phyloP scores from a whole-genome alignment of 768 basidiomycete genomes.

The Tubosaeta sp. region DNA sequence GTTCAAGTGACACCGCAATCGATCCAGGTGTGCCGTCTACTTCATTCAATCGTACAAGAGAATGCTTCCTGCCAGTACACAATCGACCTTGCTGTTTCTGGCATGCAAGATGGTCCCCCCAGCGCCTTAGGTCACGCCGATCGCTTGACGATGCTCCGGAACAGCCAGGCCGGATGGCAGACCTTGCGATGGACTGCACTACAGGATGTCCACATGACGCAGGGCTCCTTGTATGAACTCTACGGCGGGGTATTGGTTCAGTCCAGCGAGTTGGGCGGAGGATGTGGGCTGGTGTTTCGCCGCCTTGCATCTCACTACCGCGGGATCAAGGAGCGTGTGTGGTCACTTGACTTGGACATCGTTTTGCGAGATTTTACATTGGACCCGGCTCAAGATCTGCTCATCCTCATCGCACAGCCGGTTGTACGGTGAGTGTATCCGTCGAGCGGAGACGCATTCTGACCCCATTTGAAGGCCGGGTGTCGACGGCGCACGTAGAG shows the following conservation, averaged over 20 bases:
- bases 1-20: neutral
- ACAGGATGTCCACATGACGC: constrained; percentile 35
- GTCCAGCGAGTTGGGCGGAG: constrained; percentile 18
- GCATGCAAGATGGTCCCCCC: constrained; percentile 38
- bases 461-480: constrained; percentile 9
- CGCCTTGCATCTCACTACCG: constrained; percentile 48
- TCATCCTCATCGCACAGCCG: constrained; percentile 46
- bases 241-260: constrained; percentile 56
- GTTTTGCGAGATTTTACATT: constrained; percentile 54
- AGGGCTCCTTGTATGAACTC: constrained; percentile 51
- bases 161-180: constrained; percentile 39
- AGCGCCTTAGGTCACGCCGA: constrained; percentile 26
- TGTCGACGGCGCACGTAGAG: constrained; percentile 12
- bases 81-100: constrained; percentile 43
- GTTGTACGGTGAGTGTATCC: constrained; percentile 27
- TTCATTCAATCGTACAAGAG: constrained; percentile 25
- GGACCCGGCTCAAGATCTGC: constrained; percentile 64
- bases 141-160: constrained; percentile 37
- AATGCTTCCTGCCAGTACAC: constrained; percentile 37
- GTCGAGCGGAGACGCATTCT: neutral
- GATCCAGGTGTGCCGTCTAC: constrained; percentile 32
- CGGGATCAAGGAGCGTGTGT: constrained; percentile 42
- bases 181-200: constrained; percentile 33
- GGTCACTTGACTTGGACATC: constrained; percentile 39
- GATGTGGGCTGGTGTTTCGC: constrained; percentile 37